Percentiles rank a stretch among this genome's conserved stretches.
phyloP scores from a whole-genome alignment of 139 green algal species.

The Raphidocelis subcapitata region DNA sequence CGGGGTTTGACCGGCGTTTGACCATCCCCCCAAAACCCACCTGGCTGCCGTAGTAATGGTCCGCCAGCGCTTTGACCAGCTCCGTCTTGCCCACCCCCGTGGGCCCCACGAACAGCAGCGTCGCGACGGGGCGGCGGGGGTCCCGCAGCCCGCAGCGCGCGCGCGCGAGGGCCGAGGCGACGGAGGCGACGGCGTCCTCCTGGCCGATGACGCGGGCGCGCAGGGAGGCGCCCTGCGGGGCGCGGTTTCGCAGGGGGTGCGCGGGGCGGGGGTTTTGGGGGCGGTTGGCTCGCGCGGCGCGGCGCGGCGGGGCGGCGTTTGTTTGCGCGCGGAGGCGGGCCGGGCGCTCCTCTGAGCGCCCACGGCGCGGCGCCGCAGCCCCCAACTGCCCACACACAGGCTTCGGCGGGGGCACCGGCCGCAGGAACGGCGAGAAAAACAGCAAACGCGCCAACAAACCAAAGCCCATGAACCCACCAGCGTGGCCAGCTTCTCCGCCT shows the following conservation, averaged over 20 bases:
- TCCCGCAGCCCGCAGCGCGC: conserved; percentile 85
- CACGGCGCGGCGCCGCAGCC: too few relatives aligned
- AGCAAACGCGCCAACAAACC: conserved; percentile 65
- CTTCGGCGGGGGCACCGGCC: too few relatives aligned
- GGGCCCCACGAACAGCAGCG: conserved; percentile 96
- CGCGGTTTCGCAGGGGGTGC: background rate
- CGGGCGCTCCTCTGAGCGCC: background rate
- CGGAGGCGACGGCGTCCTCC: conserved; percentile 83
- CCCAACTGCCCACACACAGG: too few relatives aligned
- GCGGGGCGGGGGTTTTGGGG: too few relatives aligned
- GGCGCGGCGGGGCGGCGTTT: too few relatives aligned
- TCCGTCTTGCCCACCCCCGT: conserved; percentile 99
- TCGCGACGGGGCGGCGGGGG: conserved; percentile 89
- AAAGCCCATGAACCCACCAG: conserved; percentile 80
- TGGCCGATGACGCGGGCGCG: conserved; percentile 68
- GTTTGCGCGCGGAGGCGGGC: background rate
- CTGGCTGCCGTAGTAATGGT: conserved; percentile 59
- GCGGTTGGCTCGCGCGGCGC: too few relatives aligned
- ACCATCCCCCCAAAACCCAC: too few relatives aligned
- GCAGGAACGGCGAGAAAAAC: conserved; percentile 45
- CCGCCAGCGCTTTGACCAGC: conserved; percentile 91
- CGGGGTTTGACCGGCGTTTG: too few relatives aligned
- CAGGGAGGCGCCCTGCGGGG: conserved; percentile 32
- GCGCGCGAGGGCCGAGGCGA: conserved; percentile 89
- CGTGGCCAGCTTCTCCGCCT: conserved; percentile 84